Percentiles rank a stretch among this genome's conserved stretches.
These are phyloP conservation scores for Pseudogymnoascus sp. DNA, from an alignment of 2,329 filamentous ascomycete species.

Conservation along the genomic window DNA sequence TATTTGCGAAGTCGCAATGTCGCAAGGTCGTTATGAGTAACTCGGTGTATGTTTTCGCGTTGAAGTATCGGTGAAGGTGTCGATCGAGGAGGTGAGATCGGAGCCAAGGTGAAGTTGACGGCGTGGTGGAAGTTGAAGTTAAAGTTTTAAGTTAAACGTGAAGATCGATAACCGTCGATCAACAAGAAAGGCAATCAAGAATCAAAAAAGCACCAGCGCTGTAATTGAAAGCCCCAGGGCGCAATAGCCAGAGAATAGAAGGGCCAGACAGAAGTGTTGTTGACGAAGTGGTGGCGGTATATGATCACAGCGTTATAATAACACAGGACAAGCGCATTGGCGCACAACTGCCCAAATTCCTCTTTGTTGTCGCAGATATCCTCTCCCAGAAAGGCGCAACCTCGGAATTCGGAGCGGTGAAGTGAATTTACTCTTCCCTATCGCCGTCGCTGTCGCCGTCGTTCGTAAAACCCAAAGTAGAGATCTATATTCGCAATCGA, in stretches of 20 bases:
- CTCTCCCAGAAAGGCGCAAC: neutral
- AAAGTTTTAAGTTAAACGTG: neutral
- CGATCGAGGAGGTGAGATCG: neutral
- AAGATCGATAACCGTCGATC: neutral
- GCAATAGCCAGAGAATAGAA: neutral
- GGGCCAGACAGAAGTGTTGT: neutral
- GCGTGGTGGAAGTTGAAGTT: neutral
- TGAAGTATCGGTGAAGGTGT: slow-evolving; percentile 14
- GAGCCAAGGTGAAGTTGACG: neutral
- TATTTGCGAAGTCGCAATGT: neutral
- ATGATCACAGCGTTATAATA: slow-evolving; percentile 6
- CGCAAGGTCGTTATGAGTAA: neutral
- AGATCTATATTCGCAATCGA: neutral
- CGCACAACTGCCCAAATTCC: neutral
- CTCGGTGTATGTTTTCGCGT: slow-evolving; percentile 1
- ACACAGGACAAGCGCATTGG: neutral
- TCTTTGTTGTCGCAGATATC: neutral
- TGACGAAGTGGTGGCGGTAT: neutral
- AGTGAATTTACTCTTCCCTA: neutral
- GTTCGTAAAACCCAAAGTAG: neutral
- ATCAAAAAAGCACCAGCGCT: neutral
- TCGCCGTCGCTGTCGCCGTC: neutral
- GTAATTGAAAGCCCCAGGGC: neutral
- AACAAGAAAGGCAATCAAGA: neutral
- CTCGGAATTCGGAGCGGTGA: neutral